Evolutionary conservation across 495 filamentous ascomycete genomes (phyloP), one percentile per base, ranked within the genome.

Genomic region (Podospora sp.): DNA sequence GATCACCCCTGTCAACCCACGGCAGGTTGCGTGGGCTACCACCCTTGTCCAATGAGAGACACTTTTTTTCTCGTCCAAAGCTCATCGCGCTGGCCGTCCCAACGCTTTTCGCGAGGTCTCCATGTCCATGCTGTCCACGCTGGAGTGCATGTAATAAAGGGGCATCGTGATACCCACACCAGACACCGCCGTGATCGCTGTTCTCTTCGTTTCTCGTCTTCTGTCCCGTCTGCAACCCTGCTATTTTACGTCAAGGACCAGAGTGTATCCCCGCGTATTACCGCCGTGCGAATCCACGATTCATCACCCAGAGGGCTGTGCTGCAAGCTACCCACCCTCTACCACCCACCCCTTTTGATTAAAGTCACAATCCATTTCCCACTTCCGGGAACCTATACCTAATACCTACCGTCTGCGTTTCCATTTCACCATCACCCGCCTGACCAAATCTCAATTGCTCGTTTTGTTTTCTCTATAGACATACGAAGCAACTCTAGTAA

Each of bases 41-140:
- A n/a, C 63, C 51, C 51, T 24, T 56, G 26, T 58, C 51, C 63
- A 57, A 65, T 65, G 63, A 33, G 26, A 46, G 40, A 40, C 27
- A 36, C 51, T 58, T 65, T 65, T 65, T 53, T 65, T 57, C 14
- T 53, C 18, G 12, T 27, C 59, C 59, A 46, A 22, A 60, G 59
- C 59, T 16, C 8, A 25, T 62, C 59, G 59, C 56, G 18, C 12
- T 59, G 21, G 18, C 24, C 36, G 16, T 49, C 40, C 60, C 40
- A 50, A 46, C 20, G 36, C 22, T 62, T 49, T 25, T 18, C 0
- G 40, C 2, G 26, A 24, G 24, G 24, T 27, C 26, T 59, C 56
- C 56, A 59, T 27, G 56, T 59, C 56, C 22, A 27, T 29, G 26
- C 24, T 26, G 52, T 55, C 21, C 9, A 55, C 20, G 20, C 52